Evolutionary conservation across 108 stramenopile species (phyloP), one percentile per base, ranked within the genome.

Genomic region (Stephanodiscus triporus): DNA sequence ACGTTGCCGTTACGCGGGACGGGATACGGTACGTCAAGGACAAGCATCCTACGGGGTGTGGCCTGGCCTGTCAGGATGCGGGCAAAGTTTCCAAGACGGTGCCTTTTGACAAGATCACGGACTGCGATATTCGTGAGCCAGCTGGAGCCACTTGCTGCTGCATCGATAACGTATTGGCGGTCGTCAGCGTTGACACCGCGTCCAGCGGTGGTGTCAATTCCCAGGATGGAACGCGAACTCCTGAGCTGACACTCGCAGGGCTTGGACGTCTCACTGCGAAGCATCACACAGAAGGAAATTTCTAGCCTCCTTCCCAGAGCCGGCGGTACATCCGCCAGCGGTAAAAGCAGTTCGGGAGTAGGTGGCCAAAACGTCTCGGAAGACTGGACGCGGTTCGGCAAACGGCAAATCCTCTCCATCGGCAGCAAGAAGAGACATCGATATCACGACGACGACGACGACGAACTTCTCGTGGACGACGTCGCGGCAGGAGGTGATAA

Each of bases 401-500:
- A 76, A 38, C 73, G 74, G 30, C 54, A 73, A 66, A 68, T 92
- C 49, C 67, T 92, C 26, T 73, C 66, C 34, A 81, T 91, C 2
- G 92, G 89, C 19, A 70, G 69, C 38, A 86, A 88, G 58, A 68
- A 81, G 36, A 54, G 78, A 51, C 50, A 54, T 43, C 63, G 19
- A n/a, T 24, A 68, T 58, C 24, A 76, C 23, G 66, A 85, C 50
- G 69, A 75, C 14, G 82, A 89, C 40, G 40, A 40, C 40, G 43
- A 45, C 16, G 43, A 45, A 45, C 0, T 45, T 14, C 14, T 45
- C 43, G 43, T 16, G 14, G 76, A 81, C n/a, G 77, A 75, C 11
- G 75, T 81, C 38, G 62, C 65, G 43, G 50, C 56, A 10, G 37
- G 34, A n/a, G 47, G 83, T 42, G 73, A 75, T 36, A 60, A 77